Evolutionary conservation across 1,139 yeast species (phyloP).

Genomic region (Hemisphaericaspora xylofermentans): DNA sequence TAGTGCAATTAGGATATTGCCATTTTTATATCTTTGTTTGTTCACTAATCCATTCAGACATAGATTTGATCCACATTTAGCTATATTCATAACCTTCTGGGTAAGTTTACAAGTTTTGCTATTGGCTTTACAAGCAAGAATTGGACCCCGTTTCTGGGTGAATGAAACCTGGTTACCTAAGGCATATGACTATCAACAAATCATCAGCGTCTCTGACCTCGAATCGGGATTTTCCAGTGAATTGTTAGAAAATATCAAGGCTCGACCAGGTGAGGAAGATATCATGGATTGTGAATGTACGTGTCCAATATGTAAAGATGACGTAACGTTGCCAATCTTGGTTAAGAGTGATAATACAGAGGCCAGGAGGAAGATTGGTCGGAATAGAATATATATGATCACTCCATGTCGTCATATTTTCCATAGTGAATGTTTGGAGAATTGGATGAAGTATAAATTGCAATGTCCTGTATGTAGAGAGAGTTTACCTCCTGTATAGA

Average conservation of each 20-base stretch:
- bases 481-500: constrained; percentile 66
- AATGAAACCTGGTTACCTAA: constrained; percentile 73
- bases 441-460: constrained; percentile 89
- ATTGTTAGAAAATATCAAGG: constrained; percentile 27
- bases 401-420: constrained; percentile 92
- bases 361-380: constrained; percentile 16
- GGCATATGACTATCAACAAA: constrained; percentile 79
- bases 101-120: constrained; percentile 53
- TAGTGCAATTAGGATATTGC: constrained; percentile 59
- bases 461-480: constrained; percentile 94
- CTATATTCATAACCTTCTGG: constrained; percentile 50
- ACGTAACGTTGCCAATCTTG: constrained; percentile 60
- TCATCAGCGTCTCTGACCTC: constrained; percentile 57
- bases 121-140: constrained; percentile 57
- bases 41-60: constrained; percentile 49
- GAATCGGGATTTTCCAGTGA: constrained; percentile 55
- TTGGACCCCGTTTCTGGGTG: constrained; percentile 84
- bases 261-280: constrained; percentile 24
- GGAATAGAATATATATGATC: constrained; percentile 64
- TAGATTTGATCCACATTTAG: constrained; percentile 54
- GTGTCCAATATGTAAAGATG: constrained; percentile 90
- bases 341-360: constrained; percentile 15
- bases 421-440: constrained; percentile 82
- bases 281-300: constrained; percentile 43
- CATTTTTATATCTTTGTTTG: constrained; percentile 61